These are phyloP conservation scores for Pythium aphanidermatum DNA, from an alignment of 352 stramenopile genomes.

Conservation along the genomic window DNA sequence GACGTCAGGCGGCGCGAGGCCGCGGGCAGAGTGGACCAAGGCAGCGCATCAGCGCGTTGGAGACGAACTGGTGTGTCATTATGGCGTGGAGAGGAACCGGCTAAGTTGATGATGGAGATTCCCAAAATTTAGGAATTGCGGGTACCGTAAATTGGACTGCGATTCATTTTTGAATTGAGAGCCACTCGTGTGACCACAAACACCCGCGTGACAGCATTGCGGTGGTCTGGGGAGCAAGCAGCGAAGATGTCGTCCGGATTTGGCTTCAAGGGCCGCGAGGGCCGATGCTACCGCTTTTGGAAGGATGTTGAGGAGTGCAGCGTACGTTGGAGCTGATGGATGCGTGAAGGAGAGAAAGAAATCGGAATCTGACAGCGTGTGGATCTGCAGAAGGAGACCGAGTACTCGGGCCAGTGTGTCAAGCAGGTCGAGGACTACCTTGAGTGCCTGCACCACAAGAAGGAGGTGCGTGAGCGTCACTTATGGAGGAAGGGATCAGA, in stretches of 20 bases:
- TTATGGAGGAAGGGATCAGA: no score
- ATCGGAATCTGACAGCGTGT: constrained; percentile 10
- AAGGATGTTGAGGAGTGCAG: constrained; percentile 92
- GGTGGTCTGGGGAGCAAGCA: background rate
- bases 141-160: no score
- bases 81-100: no score
- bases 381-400: constrained; percentile 65
- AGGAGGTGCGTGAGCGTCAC: constrained; percentile 88
- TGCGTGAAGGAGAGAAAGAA: no score
- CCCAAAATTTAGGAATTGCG: no score
- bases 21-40: no score
- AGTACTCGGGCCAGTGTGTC: constrained; percentile 70
- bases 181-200: background rate
- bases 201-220: background rate
- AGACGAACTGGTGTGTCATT: no score
- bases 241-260: constrained; percentile 90
- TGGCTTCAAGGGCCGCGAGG: constrained; percentile 89
- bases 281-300: constrained; percentile 93
- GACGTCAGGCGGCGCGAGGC: no score
- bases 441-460: constrained; percentile 94
- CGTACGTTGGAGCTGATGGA: constrained; percentile 79
- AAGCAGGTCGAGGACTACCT: constrained; percentile 93
- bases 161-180: constrained; percentile 13
- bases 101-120: no score
- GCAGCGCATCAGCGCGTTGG: no score